Conservation (phyloP, 768 basidiomycete species). For the Boletus rubropictus region DNA sequence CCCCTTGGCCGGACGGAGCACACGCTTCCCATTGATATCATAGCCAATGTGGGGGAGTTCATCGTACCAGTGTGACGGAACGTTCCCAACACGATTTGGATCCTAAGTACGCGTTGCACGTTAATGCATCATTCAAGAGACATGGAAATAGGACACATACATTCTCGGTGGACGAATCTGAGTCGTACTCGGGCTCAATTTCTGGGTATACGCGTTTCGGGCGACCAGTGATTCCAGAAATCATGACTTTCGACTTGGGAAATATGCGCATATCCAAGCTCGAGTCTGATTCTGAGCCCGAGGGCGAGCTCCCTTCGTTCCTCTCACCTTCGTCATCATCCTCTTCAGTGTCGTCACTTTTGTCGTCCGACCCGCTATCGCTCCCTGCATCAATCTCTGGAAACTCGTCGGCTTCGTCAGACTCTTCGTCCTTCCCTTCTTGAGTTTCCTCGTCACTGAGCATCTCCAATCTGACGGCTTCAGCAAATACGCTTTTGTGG, state of each 20-base stretch:
- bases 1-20: constrained; percentile 88
- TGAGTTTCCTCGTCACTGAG: constrained; percentile 63
- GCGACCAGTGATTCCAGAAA: constrained; percentile 80
- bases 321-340: constrained; percentile 32
- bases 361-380: constrained; percentile 32
- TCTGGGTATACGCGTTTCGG: constrained; percentile 80
- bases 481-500: constrained; percentile 29
- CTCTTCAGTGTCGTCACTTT: constrained; percentile 29
- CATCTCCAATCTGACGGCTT: constrained; percentile 58
- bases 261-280: constrained; percentile 49
- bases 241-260: constrained; percentile 61
- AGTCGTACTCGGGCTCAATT: constrained; percentile 87
- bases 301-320: constrained; percentile 34
- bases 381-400: constrained; percentile 59
- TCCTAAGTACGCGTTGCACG: constrained; percentile 42
- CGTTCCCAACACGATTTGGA: constrained; percentile 90
- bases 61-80: constrained; percentile 99
- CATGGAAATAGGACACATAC: constrained; percentile 39
- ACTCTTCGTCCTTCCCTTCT: constrained; percentile 35
- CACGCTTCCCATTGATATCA: constrained; percentile 88
- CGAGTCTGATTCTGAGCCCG: constrained; percentile 28
- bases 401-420: constrained; percentile 65
- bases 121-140: neutral
- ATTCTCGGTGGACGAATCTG: constrained; percentile 89
- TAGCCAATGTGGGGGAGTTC: constrained; percentile 99